Percentiles rank a stretch among this genome's conserved stretches.
Evolutionary conservation across 768 basidiomycete species (phyloP).

Genomic region (Rhodotorula taiwanensis): DNA sequence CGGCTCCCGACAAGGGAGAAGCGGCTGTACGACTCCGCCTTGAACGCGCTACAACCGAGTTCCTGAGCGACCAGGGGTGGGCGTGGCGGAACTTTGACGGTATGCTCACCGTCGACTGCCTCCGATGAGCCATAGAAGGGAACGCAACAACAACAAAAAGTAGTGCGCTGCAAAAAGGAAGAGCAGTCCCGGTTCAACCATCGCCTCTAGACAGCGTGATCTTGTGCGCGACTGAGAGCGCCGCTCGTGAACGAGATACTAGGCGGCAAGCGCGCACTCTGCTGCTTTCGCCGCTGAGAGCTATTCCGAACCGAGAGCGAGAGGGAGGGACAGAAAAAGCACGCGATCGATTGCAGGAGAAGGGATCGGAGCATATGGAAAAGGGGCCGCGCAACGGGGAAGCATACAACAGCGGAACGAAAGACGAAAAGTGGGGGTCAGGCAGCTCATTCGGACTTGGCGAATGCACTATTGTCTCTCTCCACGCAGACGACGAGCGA

Average conservation of each 20-base stretch:
- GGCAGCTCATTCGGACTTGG: not conserved
- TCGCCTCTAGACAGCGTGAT: too few species aligned
- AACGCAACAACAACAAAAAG: not conserved
- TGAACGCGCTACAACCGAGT: conserved; percentile 37
- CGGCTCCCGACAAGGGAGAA: conserved; percentile 54
- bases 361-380: too few species aligned
- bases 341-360: too few species aligned
- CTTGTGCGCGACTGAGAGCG: too few species aligned
- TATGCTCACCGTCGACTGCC: conserved; percentile 30
- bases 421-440: conserved; percentile 1
- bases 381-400: too few species aligned
- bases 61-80: conserved; percentile 34
- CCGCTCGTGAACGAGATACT: too few species aligned
- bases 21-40: conserved; percentile 33
- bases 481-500: conserved; percentile 52
- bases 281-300: too few species aligned
- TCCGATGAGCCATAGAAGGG: not conserved
- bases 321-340: too few species aligned
- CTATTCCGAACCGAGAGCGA: too few species aligned
- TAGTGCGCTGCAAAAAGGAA: not conserved
- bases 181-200: too few species aligned
- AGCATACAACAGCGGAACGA: conserved; percentile 1
- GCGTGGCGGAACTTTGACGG: conserved; percentile 30
- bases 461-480: conserved; percentile 33
- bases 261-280: too few species aligned